These are phyloP conservation scores for Leishmania lainsoni DNA, from an alignment of 208 protist genomes.

Conservation along the genomic window DNA sequence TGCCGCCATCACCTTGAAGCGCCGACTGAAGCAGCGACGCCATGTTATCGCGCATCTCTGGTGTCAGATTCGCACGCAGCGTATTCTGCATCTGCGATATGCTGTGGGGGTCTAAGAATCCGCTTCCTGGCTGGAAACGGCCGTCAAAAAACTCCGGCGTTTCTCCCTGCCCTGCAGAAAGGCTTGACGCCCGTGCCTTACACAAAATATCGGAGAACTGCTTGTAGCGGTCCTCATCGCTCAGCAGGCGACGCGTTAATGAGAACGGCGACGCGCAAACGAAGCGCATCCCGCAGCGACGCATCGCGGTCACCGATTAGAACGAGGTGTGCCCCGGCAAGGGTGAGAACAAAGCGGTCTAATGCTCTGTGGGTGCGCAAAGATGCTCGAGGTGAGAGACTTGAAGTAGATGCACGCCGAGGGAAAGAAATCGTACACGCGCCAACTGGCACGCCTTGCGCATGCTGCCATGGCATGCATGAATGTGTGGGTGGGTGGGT, in stretches of 20 bases:
- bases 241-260: constrained; percentile 8
- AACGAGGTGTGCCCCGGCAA: not conserved
- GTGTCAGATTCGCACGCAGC: constrained; percentile 66
- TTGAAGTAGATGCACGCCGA: not conserved
- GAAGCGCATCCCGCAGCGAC: constrained; percentile 3
- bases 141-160: constrained; percentile 72
- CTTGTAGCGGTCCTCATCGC: constrained; percentile 47
- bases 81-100: constrained; percentile 75
- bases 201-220: constrained; percentile 69
- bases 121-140: constrained; percentile 57
- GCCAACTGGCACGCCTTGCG: not conserved
- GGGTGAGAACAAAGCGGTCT: not conserved
- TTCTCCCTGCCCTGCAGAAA: constrained; percentile 7
- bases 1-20: constrained; percentile 57
- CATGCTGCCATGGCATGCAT: not conserved
- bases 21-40: constrained; percentile 70
- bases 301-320: constrained; percentile 14
- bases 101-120: constrained; percentile 59
- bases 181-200: constrained; percentile 31
- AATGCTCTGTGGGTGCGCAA: not conserved
- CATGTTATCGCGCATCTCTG: constrained; percentile 89
- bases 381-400: not conserved
- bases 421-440: not conserved
- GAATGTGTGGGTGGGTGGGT: not conserved
- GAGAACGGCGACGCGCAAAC: not conserved